These are phyloP conservation scores for Pseudogymnoascus sp. DNA, from an alignment of 2,329 filamentous ascomycete genomes.

Conservation along the genomic window DNA sequence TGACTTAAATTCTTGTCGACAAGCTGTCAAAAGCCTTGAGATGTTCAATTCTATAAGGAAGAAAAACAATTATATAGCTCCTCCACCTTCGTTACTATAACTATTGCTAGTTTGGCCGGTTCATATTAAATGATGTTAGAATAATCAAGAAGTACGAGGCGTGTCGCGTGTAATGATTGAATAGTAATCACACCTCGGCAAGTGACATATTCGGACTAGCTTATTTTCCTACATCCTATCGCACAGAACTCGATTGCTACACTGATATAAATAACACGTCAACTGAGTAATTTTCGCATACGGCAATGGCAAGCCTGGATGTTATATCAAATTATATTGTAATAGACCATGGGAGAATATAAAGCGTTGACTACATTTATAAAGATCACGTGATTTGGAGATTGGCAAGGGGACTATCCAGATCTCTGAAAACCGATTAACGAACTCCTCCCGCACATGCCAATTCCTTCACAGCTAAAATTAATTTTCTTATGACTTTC, in stretches of 20 bases:
- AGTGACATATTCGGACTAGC: neutral
- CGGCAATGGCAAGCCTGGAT: too few species aligned
- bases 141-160: neutral
- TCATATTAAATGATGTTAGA: neutral
- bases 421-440: too few species aligned
- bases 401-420: too few species aligned
- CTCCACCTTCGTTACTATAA: neutral
- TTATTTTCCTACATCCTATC: neutral
- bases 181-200: constrained; percentile 6
- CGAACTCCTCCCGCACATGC: too few species aligned
- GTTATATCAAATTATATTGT: too few species aligned
- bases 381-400: too few species aligned
- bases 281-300: too few species aligned
- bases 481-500: too few species aligned
- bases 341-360: too few species aligned
- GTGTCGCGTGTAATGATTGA: neutral
- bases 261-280: too few species aligned
- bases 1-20: neutral
- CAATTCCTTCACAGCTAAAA: too few species aligned
- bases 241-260: neutral
- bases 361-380: too few species aligned
- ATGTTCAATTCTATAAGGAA: neutral
- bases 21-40: neutral
- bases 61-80: neutral
- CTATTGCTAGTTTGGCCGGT: neutral